Evolutionary conservation across 306 rosid species (phyloP).

Genomic region (Fagus sylvatica): DNA sequence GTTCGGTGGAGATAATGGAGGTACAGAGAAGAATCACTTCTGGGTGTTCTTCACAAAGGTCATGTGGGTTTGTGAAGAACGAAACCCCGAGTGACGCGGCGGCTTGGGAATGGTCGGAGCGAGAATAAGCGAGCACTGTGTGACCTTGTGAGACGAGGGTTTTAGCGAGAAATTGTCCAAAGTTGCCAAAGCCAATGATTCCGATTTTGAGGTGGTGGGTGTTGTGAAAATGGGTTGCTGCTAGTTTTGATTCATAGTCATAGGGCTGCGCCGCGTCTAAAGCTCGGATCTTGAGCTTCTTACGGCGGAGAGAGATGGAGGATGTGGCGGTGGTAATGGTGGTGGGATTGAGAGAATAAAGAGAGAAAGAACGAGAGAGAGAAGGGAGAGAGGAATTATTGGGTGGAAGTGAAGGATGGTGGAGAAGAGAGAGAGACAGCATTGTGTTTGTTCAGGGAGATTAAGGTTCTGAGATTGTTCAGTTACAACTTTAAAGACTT

Average conservation of each 20-base stretch:
- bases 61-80: constrained; percentile 59
- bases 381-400: not conserved
- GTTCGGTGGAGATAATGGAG: constrained; percentile 62
- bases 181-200: constrained; percentile 72
- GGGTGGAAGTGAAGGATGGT: not conserved
- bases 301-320: constrained; percentile 5
- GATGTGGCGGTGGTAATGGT: not conserved
- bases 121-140: constrained; percentile 69
- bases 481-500: no score
- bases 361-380: not conserved
- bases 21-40: constrained; percentile 71
- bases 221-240: constrained; percentile 47
- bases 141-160: constrained; percentile 71
- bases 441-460: constrained; percentile 5
- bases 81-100: constrained; percentile 53
- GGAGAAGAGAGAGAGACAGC: constrained; percentile 40
- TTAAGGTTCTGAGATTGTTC: no score
- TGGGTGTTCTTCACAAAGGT: constrained; percentile 83
- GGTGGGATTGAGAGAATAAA: not conserved
- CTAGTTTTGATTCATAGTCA: constrained; percentile 66
- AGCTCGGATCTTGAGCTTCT: constrained; percentile 40
- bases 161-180: constrained; percentile 73
- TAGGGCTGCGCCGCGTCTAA: constrained; percentile 72
- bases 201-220: constrained; percentile 67
- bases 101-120: constrained; percentile 47